Evolutionary conservation across 2,329 filamentous ascomycete species (phyloP).

Genomic region (Sporothrix brasiliensis): DNA sequence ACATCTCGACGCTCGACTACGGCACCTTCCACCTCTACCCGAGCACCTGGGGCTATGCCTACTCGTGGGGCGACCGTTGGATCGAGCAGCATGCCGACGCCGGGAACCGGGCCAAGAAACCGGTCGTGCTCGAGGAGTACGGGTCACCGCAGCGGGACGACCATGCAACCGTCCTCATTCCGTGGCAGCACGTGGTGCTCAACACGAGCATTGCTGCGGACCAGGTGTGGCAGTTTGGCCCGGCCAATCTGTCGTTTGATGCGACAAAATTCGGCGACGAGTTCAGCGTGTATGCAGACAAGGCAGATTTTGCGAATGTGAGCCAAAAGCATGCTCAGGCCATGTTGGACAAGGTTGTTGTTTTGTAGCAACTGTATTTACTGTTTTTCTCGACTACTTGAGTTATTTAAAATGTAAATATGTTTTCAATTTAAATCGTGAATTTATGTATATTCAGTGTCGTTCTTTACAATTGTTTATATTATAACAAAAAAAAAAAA

Average conservation of each 20-base stretch:
- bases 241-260: slow-evolving; percentile 26
- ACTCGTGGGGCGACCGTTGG: slow-evolving; percentile 32
- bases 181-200: slow-evolving; percentile 29
- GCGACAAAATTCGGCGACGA: slow-evolving; percentile 27
- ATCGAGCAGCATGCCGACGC: slow-evolving; percentile 34
- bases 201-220: slow-evolving; percentile 30
- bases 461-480: not conserved
- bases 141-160: slow-evolving; percentile 28
- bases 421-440: too few relatives aligned
- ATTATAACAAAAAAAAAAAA: not conserved
- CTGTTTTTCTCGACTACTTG: too few relatives aligned
- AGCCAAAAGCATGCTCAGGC: slow-evolving; percentile 19
- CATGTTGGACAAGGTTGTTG: slow-evolving; percentile 21
- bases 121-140: slow-evolving; percentile 32
- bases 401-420: too few relatives aligned
- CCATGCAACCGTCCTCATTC: slow-evolving; percentile 19
- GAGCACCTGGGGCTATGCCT: slow-evolving; percentile 31
- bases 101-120: slow-evolving; percentile 22
- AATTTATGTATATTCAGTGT: too few relatives aligned
- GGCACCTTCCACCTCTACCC: slow-evolving; percentile 56
- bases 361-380: too few relatives aligned
- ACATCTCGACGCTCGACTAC: slow-evolving; percentile 57
- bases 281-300: slow-evolving; percentile 28
- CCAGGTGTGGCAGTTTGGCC: slow-evolving; percentile 33
- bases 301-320: slow-evolving; percentile 18